Evolutionary conservation across 2,329 filamentous ascomycete species (phyloP).

Genomic region (Calycina herbarum): DNA sequence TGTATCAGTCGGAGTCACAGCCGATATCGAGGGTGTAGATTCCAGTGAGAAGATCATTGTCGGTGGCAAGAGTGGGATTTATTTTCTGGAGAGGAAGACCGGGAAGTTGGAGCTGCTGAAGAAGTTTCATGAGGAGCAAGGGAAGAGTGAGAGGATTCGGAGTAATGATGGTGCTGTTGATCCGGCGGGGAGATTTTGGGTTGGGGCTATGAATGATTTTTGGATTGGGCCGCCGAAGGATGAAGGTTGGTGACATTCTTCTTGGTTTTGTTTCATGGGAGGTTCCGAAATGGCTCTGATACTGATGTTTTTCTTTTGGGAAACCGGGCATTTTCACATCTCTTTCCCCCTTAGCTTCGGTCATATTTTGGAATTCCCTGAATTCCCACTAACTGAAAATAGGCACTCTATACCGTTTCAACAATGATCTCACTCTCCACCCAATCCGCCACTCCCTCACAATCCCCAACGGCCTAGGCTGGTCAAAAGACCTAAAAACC

Average conservation of each 20-base stretch:
- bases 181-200: conserved; percentile 78
- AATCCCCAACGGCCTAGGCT: conserved; percentile 84
- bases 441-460: conserved; percentile 63
- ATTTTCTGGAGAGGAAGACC: conserved; percentile 67
- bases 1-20: conserved; percentile 65
- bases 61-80: conserved; percentile 79
- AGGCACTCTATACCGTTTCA: conserved; percentile 75
- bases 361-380: no score
- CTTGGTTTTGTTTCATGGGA: background rate
- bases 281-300: background rate
- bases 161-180: conserved; percentile 85
- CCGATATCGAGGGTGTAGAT: conserved; percentile 70
- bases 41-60: conserved; percentile 67
- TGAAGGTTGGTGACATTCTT: conserved; percentile 36
- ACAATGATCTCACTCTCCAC: conserved; percentile 58
- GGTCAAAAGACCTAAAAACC: conserved; percentile 69
- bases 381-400: conserved; percentile 7
- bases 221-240: conserved; percentile 38
- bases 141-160: conserved; percentile 49
- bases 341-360: no score
- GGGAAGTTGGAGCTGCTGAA: conserved; percentile 55
- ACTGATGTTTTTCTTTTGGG: no score
- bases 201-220: conserved; percentile 84
- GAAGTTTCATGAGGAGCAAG: conserved; percentile 44
- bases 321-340: no score